Conservation (phyloP, 2,329 filamentous ascomycete genomes). For the Emmonsiellopsis sp. region DNA sequence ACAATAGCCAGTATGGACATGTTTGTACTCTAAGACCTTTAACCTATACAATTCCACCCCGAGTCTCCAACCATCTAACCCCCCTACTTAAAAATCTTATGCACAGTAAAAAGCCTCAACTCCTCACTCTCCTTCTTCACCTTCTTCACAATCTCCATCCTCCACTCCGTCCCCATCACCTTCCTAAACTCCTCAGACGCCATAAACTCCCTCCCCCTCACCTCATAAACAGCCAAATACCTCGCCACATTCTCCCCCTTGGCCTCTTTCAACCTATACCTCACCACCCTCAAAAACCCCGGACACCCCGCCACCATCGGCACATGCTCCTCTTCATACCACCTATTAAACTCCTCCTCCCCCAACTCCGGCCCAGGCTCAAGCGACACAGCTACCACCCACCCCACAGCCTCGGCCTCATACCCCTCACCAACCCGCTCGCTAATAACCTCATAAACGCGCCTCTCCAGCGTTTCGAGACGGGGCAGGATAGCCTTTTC, state of each 20-base stretch:
- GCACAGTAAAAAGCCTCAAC: not conserved
- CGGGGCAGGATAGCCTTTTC: constrained; percentile 55
- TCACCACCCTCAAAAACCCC: constrained; percentile 57
- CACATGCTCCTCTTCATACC: constrained; percentile 68
- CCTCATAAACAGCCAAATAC: not conserved
- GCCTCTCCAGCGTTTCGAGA: constrained; percentile 56
- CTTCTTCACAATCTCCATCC: not conserved
- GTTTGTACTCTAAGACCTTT: no score
- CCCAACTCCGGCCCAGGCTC: constrained; percentile 43
- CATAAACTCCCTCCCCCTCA: not conserved
- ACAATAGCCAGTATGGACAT: no score
- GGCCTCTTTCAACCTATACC: not conserved
- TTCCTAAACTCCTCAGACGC: not conserved
- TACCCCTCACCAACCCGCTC: constrained; percentile 50
- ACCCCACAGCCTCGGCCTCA: constrained; percentile 24
- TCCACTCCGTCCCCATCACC: not conserved
- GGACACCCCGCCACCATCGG: constrained; percentile 62
- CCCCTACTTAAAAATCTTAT: not conserved
- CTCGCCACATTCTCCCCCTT: not conserved
- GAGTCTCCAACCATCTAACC: no score
- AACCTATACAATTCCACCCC: no score
- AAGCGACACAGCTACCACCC: constrained; percentile 20
- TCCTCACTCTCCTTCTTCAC: not conserved
- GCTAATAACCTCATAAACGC: constrained; percentile 57
- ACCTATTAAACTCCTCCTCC: constrained; percentile 52